Conservation (phyloP, 495 filamentous ascomycete species). For the Penicillium longicatenatum region DNA sequence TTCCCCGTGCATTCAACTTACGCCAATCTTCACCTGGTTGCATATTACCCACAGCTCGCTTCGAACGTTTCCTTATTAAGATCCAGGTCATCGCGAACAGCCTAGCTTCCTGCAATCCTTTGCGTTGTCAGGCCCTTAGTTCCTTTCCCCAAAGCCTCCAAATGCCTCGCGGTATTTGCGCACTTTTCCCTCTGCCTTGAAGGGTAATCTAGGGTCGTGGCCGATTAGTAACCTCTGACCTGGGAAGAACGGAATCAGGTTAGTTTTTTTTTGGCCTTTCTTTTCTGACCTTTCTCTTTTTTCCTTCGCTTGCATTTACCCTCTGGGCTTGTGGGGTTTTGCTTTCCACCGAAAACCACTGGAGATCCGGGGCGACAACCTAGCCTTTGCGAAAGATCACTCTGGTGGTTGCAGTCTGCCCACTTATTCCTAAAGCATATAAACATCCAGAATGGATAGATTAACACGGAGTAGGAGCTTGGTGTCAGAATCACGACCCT, state of each 20-base stretch:
- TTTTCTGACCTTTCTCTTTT: conserved; percentile 7
- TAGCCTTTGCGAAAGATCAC: conserved; percentile 8
- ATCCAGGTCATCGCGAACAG: conserved; percentile 20
- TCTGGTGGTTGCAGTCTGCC: neutral
- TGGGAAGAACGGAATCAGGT: conserved; percentile 22
- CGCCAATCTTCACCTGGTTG: conserved; percentile 19
- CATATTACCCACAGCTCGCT: conserved; percentile 20
- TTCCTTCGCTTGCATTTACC: conserved; percentile 4
- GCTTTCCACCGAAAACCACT: neutral
- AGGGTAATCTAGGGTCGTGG: conserved; percentile 24
- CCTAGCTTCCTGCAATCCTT: conserved; percentile 18
- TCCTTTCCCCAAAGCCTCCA: conserved; percentile 14
- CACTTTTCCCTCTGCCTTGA: conserved; percentile 19
- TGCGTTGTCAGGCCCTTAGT: conserved; percentile 22
- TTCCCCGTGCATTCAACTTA: conserved; percentile 10
- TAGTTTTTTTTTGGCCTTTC: conserved; percentile 18
- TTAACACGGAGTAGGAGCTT: conserved; percentile 37
- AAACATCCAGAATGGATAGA: conserved; percentile 27
- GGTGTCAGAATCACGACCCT: conserved; percentile 29
- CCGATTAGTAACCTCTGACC: conserved; percentile 20
- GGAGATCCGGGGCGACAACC: neutral
- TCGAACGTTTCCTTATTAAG: conserved; percentile 20
- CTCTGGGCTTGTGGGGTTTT: conserved; percentile 1
- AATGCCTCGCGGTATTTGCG: conserved; percentile 24
- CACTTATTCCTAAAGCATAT: neutral